These are phyloP conservation scores for Medicago ruthenica DNA, from an alignment of 306 rosid genomes.

Conservation along the genomic window DNA sequence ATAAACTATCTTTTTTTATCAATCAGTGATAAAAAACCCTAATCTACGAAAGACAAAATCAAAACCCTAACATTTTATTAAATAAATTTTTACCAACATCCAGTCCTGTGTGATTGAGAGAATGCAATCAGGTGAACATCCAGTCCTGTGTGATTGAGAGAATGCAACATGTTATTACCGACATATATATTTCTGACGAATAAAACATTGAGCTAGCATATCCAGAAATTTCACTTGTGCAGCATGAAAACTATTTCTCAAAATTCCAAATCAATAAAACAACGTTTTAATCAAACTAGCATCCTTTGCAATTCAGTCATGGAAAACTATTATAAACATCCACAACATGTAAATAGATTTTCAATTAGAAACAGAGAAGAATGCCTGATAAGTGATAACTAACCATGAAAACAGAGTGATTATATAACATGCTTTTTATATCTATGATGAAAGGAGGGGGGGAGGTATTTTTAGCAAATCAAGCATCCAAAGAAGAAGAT, in stretches of 20 bases:
- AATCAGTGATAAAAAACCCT: no score
- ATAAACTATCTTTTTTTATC: no score
- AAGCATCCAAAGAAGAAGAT: constrained; percentile 17
- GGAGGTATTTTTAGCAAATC: background rate
- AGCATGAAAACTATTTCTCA: constrained; percentile 12
- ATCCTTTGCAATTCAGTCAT: background rate
- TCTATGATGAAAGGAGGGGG: constrained; percentile 3
- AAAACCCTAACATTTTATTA: no score
- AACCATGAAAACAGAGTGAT: background rate
- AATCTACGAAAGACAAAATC: no score
- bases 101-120: no score
- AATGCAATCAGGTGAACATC: no score
- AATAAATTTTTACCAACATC: no score
- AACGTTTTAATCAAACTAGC: background rate
- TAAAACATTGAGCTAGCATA: constrained; percentile 4
- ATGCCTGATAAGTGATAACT: background rate
- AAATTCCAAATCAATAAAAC: constrained; percentile 12
- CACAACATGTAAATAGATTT: background rate
- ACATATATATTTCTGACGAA: background rate
- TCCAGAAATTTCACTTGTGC: constrained; percentile 22
- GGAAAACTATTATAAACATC: constrained; percentile 21
- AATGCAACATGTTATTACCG: constrained; percentile 39
- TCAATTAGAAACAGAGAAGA: background rate
- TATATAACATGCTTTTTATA: background rate
- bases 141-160: constrained; percentile 69